phyloP scores from a whole-genome alignment of 2,329 filamentous ascomycete species.

The Aspergillus nomiae region DNA sequence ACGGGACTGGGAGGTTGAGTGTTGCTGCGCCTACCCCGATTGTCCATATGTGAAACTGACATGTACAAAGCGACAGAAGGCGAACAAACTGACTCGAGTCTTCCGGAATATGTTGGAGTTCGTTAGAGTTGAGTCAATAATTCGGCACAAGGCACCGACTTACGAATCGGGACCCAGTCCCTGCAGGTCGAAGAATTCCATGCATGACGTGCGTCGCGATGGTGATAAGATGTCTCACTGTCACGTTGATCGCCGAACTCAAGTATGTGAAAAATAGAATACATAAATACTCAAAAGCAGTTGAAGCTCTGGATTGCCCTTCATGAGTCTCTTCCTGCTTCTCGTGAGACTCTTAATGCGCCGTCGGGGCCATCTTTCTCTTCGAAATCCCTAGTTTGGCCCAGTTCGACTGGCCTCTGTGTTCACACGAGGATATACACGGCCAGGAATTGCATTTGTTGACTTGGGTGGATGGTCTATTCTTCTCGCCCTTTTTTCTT shows the following conservation, averaged over 20 bases:
- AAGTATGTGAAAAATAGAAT: slow-evolving; percentile 12
- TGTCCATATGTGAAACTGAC: no score
- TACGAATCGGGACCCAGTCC: neutral
- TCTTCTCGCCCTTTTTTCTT: neutral
- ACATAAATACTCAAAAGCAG: neutral
- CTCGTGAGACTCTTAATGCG: neutral
- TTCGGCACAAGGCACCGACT: neutral
- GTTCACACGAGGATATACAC: neutral
- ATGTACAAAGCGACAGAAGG: neutral
- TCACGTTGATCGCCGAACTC: slow-evolving; percentile 5
- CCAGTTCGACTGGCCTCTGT: neutral
- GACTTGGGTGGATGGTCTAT: neutral
- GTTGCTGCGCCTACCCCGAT: neutral
- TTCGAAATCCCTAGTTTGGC: neutral
- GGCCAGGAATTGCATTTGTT: neutral
- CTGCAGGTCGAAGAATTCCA: slow-evolving; percentile 7
- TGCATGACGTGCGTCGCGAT: slow-evolving; percentile 9
- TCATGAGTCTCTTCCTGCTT: neutral
- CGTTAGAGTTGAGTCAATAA: neutral
- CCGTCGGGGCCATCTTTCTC: neutral
- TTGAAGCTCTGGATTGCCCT: neutral
- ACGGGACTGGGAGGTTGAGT: neutral
- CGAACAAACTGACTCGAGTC: neutral
- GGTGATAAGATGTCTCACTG: slow-evolving; percentile 9
- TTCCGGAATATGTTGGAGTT: no score